Evolutionary conservation across 1,139 yeast genomes (phyloP).

Genomic region (Suhomyces bokatorum): DNA sequence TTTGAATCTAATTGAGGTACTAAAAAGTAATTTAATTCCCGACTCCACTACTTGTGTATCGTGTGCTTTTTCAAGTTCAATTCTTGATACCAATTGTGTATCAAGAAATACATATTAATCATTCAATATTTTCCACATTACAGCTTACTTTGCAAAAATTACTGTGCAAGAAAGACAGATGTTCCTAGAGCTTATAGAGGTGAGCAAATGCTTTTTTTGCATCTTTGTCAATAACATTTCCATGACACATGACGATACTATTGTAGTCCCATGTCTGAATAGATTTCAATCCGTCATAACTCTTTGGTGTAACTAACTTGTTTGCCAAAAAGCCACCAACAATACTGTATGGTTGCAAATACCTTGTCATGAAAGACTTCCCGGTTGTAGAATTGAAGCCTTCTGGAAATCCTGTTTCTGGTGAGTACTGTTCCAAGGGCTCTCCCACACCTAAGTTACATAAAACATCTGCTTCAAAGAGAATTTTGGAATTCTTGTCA

Average conservation of each 20-base stretch:
- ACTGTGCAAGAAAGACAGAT: no score
- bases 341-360: slow-evolving; percentile 24
- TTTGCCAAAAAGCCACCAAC: slow-evolving; percentile 32
- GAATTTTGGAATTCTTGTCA: slow-evolving; percentile 20
- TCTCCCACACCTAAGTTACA: slow-evolving; percentile 21
- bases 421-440: slow-evolving; percentile 25
- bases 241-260: slow-evolving; percentile 27
- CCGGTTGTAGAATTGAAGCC: slow-evolving; percentile 23
- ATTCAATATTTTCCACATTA: no score
- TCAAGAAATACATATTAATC: no score
- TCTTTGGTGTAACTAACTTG: slow-evolving; percentile 23
- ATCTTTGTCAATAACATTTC: slow-evolving; percentile 22
- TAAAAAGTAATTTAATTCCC: no score
- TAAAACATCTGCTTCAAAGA: slow-evolving; percentile 28
- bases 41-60: no score
- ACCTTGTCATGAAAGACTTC: slow-evolving; percentile 23
- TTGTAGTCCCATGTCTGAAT: slow-evolving; percentile 26
- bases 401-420: slow-evolving; percentile 21
- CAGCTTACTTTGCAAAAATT: no score
- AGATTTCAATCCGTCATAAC: slow-evolving; percentile 19
- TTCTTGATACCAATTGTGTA: no score
- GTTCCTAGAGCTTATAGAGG: slow-evolving; percentile 14
- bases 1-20: no score
- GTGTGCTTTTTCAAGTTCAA: no score
- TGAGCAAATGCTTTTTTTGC: slow-evolving; percentile 22